A percentile compares a stretch with the other conserved stretches of the same genome.
These are phyloP conservation scores for Neohortaea acidophila DNA, from an alignment of 495 filamentous ascomycete species.

Conservation along the genomic window DNA sequence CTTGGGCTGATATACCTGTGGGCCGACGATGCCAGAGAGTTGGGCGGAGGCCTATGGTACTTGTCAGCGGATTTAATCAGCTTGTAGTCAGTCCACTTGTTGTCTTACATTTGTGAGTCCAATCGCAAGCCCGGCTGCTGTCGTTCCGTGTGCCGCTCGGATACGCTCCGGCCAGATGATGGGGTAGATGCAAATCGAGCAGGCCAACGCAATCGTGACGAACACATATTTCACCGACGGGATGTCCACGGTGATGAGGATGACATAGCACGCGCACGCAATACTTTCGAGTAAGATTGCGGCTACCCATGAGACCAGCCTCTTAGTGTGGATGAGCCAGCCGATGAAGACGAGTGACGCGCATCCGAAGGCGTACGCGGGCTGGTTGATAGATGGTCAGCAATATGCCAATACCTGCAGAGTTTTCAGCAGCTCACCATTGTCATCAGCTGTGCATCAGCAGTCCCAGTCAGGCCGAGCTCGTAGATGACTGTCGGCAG, in stretches of 20 bases:
- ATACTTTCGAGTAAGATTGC: slow-evolving; percentile 4
- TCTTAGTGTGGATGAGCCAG: slow-evolving; percentile 6
- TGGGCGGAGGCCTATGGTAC: slow-evolving; percentile 6
- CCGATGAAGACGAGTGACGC: slow-evolving; percentile 3
- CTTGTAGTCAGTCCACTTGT: no score
- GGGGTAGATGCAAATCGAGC: slow-evolving; percentile 8
- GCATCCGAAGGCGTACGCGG: slow-evolving; percentile 8
- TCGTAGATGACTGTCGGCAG: slow-evolving; percentile 8
- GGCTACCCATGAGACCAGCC: slow-evolving; percentile 1
- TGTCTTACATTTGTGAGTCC: no score
- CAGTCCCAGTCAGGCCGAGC: slow-evolving; percentile 6
- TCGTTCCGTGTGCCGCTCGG: slow-evolving; percentile 5
- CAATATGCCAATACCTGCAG: neutral
- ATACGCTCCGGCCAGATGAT: slow-evolving; percentile 10
- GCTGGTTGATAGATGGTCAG: neutral
- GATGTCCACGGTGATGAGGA: slow-evolving; percentile 4
- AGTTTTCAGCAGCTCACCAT: slow-evolving; percentile 3
- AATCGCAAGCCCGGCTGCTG: slow-evolving; percentile 4
- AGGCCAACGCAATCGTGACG: slow-evolving; percentile 4
- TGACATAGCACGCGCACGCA: slow-evolving; percentile 8
- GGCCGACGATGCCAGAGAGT: slow-evolving; percentile 5
- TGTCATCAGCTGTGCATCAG: slow-evolving; percentile 4
- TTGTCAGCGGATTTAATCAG: no score
- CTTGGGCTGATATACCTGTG: slow-evolving; percentile 5
- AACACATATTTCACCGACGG: slow-evolving; percentile 5